phyloP scores from a whole-genome alignment of 371 early-diverging fungal genomes.

The Batkoa obscura region DNA sequence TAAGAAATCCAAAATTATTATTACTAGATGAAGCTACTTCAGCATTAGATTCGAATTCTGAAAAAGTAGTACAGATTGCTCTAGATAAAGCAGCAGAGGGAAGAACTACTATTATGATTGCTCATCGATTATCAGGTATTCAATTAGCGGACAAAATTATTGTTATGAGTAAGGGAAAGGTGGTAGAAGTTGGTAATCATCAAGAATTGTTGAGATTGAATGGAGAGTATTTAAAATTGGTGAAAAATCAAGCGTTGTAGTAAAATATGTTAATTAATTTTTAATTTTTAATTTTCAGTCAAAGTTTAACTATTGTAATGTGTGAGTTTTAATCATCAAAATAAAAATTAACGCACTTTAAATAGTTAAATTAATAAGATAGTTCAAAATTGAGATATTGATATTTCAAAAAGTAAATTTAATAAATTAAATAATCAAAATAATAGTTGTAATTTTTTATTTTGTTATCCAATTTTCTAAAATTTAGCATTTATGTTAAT shows the following conservation, averaged over 20 bases:
- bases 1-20: conserved; percentile 69
- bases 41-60: conserved; percentile 76
- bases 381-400: too few relatives aligned
- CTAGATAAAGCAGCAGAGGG: conserved; percentile 52
- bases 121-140: conserved; percentile 47
- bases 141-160: conserved; percentile 57
- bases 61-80: conserved; percentile 75
- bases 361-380: too few relatives aligned
- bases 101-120: conserved; percentile 45
- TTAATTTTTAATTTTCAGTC: too few relatives aligned
- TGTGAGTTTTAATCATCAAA: too few relatives aligned
- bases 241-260: conserved; percentile 12
- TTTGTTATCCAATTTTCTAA: too few relatives aligned
- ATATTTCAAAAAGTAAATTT: too few relatives aligned
- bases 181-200: conserved; percentile 71
- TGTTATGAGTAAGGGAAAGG: conserved; percentile 49
- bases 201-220: conserved; percentile 29
- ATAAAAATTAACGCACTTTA: too few relatives aligned
- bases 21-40: conserved; percentile 95
- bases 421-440: too few relatives aligned
- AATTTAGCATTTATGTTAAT: too few relatives aligned
- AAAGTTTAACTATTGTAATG: too few relatives aligned
- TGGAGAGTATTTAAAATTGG: conserved; percentile 19
- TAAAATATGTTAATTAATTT: too few relatives aligned
- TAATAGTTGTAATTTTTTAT: too few relatives aligned